A percentile compares a stretch with the other conserved stretches of the same genome.
Evolutionary conservation across 83 land plant species (phyloP).

Genomic region (Picea mariana): DNA sequence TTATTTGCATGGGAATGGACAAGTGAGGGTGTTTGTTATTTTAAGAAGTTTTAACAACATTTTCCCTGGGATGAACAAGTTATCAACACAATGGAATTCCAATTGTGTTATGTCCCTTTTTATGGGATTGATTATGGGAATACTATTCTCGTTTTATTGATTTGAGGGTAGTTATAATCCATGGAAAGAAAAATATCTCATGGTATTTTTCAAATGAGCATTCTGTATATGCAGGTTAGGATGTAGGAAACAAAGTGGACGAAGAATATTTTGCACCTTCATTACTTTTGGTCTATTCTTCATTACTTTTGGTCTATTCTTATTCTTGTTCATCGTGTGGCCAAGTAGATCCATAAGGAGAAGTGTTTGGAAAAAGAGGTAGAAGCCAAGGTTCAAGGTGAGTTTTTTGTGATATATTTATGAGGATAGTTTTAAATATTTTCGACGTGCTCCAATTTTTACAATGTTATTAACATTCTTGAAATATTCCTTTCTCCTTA

Average conservation of each 20-base stretch:
- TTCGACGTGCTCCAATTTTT: too few species aligned
- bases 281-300: too few species aligned
- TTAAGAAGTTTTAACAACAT: neutral
- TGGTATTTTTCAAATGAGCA: neutral
- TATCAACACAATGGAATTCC: neutral
- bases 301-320: slow-evolving; percentile 21
- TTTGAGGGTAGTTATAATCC: neutral
- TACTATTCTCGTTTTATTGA: neutral
- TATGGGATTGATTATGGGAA: neutral
- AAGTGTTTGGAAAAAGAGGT: slow-evolving; percentile 22
- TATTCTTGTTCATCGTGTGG: slow-evolving; percentile 1
- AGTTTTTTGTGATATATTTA: neutral
- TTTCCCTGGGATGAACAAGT: neutral
- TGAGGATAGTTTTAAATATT: neutral
- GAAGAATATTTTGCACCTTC: neutral
- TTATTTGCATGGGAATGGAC: slow-evolving; percentile 41
- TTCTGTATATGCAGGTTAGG: slow-evolving; percentile 3
- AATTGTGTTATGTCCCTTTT: neutral
- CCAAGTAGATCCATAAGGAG: slow-evolving; percentile 19
- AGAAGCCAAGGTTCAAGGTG: slow-evolving; percentile 27
- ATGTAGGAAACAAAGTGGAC: neutral
- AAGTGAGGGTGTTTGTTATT: slow-evolving; percentile 21
- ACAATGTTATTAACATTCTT: too few species aligned
- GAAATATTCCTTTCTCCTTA: too few species aligned
- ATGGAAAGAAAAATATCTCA: neutral